Evolutionary conservation across 129 eudicot genomes (phyloP), one percentile per base, ranked within the genome.

Genomic region (Chrysanthemum makinoi): DNA sequence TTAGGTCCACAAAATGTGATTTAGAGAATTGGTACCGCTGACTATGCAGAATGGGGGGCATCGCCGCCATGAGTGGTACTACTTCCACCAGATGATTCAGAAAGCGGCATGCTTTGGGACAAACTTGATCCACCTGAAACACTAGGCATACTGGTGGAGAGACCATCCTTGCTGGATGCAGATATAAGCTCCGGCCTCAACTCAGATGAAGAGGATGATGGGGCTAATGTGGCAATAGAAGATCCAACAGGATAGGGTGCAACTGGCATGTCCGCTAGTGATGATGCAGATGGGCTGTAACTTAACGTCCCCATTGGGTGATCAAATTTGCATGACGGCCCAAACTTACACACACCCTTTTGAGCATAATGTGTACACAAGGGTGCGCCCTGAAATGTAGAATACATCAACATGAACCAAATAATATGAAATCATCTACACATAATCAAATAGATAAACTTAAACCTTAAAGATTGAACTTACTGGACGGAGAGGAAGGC

Each of bases 211-310:
- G 96, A 89, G 6, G 96, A 93, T 35, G 98, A 93, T 14, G 98
- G 89, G 28, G 98, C 98, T 70, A 94, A 74, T 39, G 98, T 81
- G 13, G 80, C 95, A 14, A 77, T 67, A 1, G 90, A 81, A 62
- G 97, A 82, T 56, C 98, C 98, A 49, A 89, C 96, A 0, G 97
- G 95, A 65, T 89, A 93, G 15, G 96, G 96, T 63, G 95, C 96
- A 72, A 93, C 95, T 2, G 95, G 92, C 90, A 93, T 89, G 80
- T 93, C 98, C 18, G 98, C 73, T 18, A 93, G 84, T 58, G 96
- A 93, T 19, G 96, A 89, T 70, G 96, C 88, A 65, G 98, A 93
- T 10, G 95, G 87, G 43, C 95, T 87, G 82, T 87, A 89, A 75
- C 96, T 93, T 70, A 93, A 76, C 4, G 88, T 60, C 58, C 84